Conservation (phyloP, 2,329 filamentous ascomycete species). For the Meredithiella fracta region DNA sequence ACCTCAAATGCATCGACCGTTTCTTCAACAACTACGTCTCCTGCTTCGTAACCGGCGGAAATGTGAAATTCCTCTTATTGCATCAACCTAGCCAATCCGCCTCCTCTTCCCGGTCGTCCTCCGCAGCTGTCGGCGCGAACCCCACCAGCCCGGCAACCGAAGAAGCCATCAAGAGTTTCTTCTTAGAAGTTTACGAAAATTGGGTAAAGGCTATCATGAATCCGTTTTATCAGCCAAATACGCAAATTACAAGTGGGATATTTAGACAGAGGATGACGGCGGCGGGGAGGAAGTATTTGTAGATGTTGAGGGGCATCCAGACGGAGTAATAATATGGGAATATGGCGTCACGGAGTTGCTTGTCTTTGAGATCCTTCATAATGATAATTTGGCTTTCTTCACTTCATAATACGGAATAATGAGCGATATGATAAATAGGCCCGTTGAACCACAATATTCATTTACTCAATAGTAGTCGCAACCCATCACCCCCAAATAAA, state of each 20-base stretch:
- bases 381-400: neutral
- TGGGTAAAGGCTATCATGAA: conserved; percentile 97
- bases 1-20: conserved; percentile 90
- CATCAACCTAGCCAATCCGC: conserved; percentile 48
- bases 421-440: neutral
- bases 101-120: conserved; percentile 32
- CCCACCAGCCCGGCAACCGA: conserved; percentile 81
- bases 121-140: conserved; percentile 63
- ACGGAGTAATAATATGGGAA: neutral
- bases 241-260: conserved; percentile 70
- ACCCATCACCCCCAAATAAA: conserved; percentile 3
- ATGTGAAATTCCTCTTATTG: conserved; percentile 85
- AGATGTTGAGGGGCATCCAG: neutral
- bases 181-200: conserved; percentile 85
- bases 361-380: neutral
- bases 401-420: neutral
- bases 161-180: conserved; percentile 89
- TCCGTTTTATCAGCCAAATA: conserved; percentile 79
- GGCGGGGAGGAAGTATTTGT: conserved; percentile 86
- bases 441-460: conserved; percentile 6
- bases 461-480: conserved; percentile 7
- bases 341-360: conserved; percentile 2
- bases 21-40: conserved; percentile 94
- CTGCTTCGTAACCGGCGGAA: conserved; percentile 82
- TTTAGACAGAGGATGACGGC: conserved; percentile 70